Percentiles rank a stretch among this genome's conserved stretches.
Conservation (phyloP, 441 rosid species). For the Pelargonium exstipulatum region DNA sequence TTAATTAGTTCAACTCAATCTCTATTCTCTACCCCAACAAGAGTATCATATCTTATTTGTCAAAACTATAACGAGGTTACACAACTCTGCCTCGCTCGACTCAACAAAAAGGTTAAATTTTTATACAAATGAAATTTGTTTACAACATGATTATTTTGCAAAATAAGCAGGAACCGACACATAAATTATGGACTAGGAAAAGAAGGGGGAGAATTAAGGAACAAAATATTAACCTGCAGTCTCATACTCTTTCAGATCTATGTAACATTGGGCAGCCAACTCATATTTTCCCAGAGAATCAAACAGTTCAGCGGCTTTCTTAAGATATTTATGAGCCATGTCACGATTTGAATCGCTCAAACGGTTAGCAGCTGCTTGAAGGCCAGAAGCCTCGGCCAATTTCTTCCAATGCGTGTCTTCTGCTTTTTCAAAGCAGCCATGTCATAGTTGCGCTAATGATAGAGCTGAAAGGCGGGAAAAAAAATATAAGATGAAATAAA, state of each 20-base stretch:
- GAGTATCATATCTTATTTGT: too few relatives aligned
- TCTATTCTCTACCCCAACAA: too few relatives aligned
- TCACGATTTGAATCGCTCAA: background rate
- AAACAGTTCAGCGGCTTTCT: background rate
- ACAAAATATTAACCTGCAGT: slow-evolving; percentile 6
- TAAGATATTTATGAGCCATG: background rate
- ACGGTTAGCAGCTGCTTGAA: background rate
- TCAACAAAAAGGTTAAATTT: too few relatives aligned
- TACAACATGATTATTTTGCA: too few relatives aligned
- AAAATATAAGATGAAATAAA: too few relatives aligned
- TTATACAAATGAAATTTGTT: too few relatives aligned
- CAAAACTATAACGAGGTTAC: too few relatives aligned
- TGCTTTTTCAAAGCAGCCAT: slow-evolving; percentile 14
- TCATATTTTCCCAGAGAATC: slow-evolving; percentile 4
- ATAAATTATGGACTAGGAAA: too few relatives aligned
- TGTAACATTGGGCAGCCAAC: slow-evolving; percentile 6
- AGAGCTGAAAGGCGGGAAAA: background rate
- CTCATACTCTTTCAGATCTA: slow-evolving; percentile 7
- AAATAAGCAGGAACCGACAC: too few relatives aligned
- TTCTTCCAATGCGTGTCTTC: slow-evolving; percentile 4
- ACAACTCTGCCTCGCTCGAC: too few relatives aligned
- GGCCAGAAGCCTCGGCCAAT: slow-evolving; percentile 9
- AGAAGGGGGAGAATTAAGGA: background rate
- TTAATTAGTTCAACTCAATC: too few relatives aligned
- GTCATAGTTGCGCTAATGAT: background rate